Evolutionary conservation across 345 rosid species (phyloP).

Genomic region (Lepidium aucheri): DNA sequence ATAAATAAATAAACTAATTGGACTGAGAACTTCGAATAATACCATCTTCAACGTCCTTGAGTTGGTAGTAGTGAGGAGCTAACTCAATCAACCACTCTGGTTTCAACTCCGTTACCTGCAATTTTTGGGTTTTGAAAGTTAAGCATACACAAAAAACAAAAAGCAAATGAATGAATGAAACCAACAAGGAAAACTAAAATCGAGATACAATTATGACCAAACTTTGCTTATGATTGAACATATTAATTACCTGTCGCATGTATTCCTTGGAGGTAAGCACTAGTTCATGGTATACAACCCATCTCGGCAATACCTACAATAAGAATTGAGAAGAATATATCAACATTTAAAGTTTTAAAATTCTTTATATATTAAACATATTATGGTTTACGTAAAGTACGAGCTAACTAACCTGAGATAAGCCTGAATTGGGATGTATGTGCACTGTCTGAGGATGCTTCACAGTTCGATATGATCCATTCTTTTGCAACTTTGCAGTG

Average conservation of each 20-base stretch:
- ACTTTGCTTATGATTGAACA: neutral
- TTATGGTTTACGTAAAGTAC: neutral
- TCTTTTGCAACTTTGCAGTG: slow-evolving; percentile 83
- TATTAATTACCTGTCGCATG: slow-evolving; percentile 62
- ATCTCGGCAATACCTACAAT: slow-evolving; percentile 73
- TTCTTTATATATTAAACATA: neutral
- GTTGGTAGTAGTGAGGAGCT: slow-evolving; percentile 92
- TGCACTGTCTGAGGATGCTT: slow-evolving; percentile 91
- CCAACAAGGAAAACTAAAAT: neutral
- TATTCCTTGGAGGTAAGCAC: slow-evolving; percentile 91
- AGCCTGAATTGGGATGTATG: slow-evolving; percentile 92
- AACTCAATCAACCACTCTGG: slow-evolving; percentile 99
- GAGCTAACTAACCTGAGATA: slow-evolving; percentile 53
- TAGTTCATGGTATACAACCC: slow-evolving; percentile 88
- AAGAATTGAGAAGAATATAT: neutral
- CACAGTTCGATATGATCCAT: slow-evolving; percentile 83
- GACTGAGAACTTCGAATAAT: slow-evolving; percentile 23
- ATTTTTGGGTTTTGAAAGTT: neutral
- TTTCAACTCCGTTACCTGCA: slow-evolving; percentile 85
- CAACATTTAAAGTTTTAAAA: neutral
- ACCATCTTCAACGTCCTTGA: slow-evolving; percentile 97
- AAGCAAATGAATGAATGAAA: neutral
- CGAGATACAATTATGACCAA: neutral
- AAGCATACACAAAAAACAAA: neutral
- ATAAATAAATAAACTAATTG: neutral